Evolutionary conservation across 148 eudicot genomes (phyloP), one percentile per base, ranked within the genome.

Genomic region (Simmondsia chinensis): DNA sequence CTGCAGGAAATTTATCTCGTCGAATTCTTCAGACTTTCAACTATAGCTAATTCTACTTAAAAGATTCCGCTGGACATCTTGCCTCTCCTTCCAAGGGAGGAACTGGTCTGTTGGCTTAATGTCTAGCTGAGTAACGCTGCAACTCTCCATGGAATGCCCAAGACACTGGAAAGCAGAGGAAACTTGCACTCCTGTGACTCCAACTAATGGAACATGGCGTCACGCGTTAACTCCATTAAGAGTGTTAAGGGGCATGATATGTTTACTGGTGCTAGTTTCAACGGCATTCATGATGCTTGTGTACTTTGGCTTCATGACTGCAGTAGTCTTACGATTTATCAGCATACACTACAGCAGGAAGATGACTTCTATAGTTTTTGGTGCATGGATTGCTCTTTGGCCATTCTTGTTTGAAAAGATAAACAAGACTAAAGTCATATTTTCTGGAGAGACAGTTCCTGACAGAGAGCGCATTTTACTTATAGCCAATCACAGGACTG

Each of bases 401-500:
- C 99, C 95, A 23, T 72, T 91, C 41, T 38, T 79, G 13, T 86
- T 79, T 59, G 94, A 91, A 59, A 85, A 85, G 59, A 82, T 85
- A 33, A 91, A 91, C 66, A 60, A 67, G 48, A 91, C 94, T 21
- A 70, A 70, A 50, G 88, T 91, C 22, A 47, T 82, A 22, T 82
- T 91, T 45, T 71, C 89, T 20, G 99, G 99, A 33, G 99, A 79
- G n/a, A 33, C 48, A 33, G 73, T 86, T 57, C 86, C 79, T 33
- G 40, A 51, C 13, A 58, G 52, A 35, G 80, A 82, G 43, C 80
- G 83, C 14, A 75, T 69, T 36, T 54, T 91, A 54, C 71, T 91
- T 42, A 64, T 91, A 27, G 76, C 99, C 0, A 91, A 91, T 68
- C 99, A 91, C 62, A 70, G 94, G 56, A 91, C 99, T 6, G 99